Evolutionary conservation across 2,329 filamentous ascomycete genomes (phyloP).

Genomic region (Tricladium varicosporioides): DNA sequence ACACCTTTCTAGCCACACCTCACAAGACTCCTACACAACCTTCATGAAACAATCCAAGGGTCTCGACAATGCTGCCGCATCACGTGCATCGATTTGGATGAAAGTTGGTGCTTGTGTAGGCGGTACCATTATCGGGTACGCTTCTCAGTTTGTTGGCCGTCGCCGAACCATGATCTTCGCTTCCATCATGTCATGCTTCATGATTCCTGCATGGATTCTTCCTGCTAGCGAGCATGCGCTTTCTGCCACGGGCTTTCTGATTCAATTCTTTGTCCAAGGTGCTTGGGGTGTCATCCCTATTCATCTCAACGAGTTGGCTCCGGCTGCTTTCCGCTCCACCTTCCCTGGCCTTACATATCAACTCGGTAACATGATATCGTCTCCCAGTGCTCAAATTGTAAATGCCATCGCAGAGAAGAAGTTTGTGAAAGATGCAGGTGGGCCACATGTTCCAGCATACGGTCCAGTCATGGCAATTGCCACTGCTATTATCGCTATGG

Average conservation of each 20-base stretch:
- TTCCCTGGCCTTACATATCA: conserved; percentile 63
- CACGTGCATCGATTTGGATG: conserved; percentile 68
- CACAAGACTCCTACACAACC: conserved; percentile 64
- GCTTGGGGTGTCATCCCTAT: conserved; percentile 61
- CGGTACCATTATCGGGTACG: conserved; percentile 63
- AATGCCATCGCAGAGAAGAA: conserved; percentile 68
- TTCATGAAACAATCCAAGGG: conserved; percentile 73
- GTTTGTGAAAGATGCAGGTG: conserved; percentile 51
- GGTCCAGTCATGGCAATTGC: conserved; percentile 74
- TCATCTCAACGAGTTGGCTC: conserved; percentile 63
- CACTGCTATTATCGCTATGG: conserved; percentile 71
- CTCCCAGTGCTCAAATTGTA: conserved; percentile 71
- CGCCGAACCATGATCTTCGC: conserved; percentile 65
- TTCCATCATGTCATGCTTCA: conserved; percentile 59
- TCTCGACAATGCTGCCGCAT: conserved; percentile 60
- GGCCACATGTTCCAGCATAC: conserved; percentile 64
- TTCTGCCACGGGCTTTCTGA: conserved; percentile 78
- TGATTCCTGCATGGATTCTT: conserved; percentile 81
- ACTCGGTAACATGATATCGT: conserved; percentile 53
- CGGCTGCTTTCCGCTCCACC: conserved; percentile 58
- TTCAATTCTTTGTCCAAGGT: conserved; percentile 75
- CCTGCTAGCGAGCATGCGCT: conserved; percentile 52
- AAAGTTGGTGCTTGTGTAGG: conserved; percentile 64
- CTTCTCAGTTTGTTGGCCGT: conserved; percentile 65
- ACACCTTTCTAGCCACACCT: conserved; percentile 56